Conservation (phyloP, 1,284 basidiomycete genomes). For the Porodaedalea pini region DNA sequence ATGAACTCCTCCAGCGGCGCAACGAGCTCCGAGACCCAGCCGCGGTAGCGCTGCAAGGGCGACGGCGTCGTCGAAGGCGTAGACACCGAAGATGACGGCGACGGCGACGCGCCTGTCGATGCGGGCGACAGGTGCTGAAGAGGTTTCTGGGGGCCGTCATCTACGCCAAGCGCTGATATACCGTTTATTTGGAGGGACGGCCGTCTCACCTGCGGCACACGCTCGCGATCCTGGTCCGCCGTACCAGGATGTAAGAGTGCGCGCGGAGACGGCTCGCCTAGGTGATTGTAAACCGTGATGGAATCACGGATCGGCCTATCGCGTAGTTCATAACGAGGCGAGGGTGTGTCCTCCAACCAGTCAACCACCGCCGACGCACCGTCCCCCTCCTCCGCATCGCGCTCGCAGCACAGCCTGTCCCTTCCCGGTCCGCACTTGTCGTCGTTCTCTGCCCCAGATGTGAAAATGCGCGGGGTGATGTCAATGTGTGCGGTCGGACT, state of each 20-base stretch:
- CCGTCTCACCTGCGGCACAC: neutral
- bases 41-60: conserved; percentile 44
- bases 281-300: conserved; percentile 11
- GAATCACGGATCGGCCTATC: conserved; percentile 14
- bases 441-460: neutral
- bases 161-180: neutral
- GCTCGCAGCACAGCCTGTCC: conserved; percentile 3
- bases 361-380: conserved; percentile 13
- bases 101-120: conserved; percentile 9
- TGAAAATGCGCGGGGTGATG: conserved; percentile 6
- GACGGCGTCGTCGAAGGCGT: conserved; percentile 27
- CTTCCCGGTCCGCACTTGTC: neutral
- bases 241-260: neutral
- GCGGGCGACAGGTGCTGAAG: conserved; percentile 7
- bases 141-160: neutral
- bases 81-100: conserved; percentile 16
- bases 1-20: conserved; percentile 62
- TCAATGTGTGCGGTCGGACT: conserved; percentile 4
- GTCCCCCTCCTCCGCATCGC: neutral
- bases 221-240: neutral
- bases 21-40: conserved; percentile 56
- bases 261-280: neutral
- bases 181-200: conserved; percentile 15
- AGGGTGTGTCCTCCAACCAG: conserved; percentile 18
- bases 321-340: conserved; percentile 11